A percentile compares a stretch with the other conserved stretches of the same genome.
Evolutionary conservation across 306 rosid genomes (phyloP).

Genomic region (Lupinus albus): DNA sequence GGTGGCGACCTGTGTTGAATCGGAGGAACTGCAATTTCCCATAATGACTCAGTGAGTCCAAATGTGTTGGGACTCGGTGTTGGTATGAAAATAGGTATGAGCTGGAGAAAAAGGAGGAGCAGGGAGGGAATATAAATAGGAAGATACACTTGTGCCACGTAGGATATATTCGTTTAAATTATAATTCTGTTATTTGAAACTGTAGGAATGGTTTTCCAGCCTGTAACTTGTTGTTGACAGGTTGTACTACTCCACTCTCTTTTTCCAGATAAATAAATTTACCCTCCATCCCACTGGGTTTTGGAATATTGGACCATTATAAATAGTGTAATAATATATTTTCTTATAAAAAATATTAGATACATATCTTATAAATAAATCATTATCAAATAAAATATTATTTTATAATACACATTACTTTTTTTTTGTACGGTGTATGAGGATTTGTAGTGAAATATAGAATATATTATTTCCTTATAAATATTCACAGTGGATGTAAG

Average conservation of each 20-base stretch:
- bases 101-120: background rate
- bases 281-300: constrained; percentile 34
- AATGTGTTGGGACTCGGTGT: background rate
- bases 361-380: too few species aligned
- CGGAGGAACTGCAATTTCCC: constrained; percentile 80
- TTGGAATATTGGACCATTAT: too few species aligned
- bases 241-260: constrained; percentile 53
- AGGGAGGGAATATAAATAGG: constrained; percentile 40
- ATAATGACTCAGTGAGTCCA: constrained; percentile 41
- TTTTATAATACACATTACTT: too few species aligned
- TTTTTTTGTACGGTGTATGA: too few species aligned
- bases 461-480: too few species aligned
- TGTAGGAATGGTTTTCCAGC: constrained; percentile 64
- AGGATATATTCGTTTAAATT: constrained; percentile 15
- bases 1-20: constrained; percentile 64
- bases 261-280: constrained; percentile 39
- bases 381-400: too few species aligned
- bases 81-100: background rate
- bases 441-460: too few species aligned
- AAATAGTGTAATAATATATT: too few species aligned
- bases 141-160: constrained; percentile 48
- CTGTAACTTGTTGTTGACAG: constrained; percentile 88
- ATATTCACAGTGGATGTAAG: background rate
- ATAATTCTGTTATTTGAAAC: background rate
- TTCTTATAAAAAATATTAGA: too few species aligned